Evolutionary conservation across 179 eudicot genomes (phyloP), one percentile per base, ranked within the genome.

Genomic region (Spergularia azorica): DNA sequence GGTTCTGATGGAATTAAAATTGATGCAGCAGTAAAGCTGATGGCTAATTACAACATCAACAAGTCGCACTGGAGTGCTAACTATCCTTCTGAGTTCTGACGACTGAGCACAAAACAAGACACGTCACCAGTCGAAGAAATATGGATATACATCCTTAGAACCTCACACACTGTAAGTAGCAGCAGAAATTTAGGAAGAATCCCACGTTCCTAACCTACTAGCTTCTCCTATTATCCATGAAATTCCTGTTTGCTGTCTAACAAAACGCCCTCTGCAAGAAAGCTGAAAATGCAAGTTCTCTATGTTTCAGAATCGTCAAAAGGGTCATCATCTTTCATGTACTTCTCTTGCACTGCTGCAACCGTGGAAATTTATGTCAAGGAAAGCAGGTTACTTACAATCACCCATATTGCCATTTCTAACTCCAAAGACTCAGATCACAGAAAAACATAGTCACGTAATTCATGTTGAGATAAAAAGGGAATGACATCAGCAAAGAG

Each of bases 321-420:
- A 67, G 73, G 41, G 0, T 88, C 92, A 38, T 93, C 97, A 52
- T 91, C 97, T 77, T 91, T 90, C 90, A 91, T 89, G 86, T 95
- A 95, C 85, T 90, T 93, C 87, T 95, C 99, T 81, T 95, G 99
- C 79, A 93, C 97, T 56, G 94, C 99, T 74, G 97, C 97, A 70
- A 88, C 91, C 87, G 98, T 95, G 83, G 65, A 83, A 80, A 65
- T 17, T 70, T 78, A n/a, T 18, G 90, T 95, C 78, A 91, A 90
- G 96, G 38, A 74, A 84, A 77, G 67, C 79, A 51, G 74, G 66
- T 4, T 38, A 11, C 20, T 4, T 38, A 11, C 20, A 66, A 48
- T 51, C 48, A 16, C 41, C 36, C 8, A 32, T 51, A 26, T 4
- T 3, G 0, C 16, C 26, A 43, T 64, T 36, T 65, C 7, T 5